These are phyloP conservation scores for Lasiosphaeria hispida DNA, from an alignment of 495 filamentous ascomycete species.

Conservation along the genomic window DNA sequence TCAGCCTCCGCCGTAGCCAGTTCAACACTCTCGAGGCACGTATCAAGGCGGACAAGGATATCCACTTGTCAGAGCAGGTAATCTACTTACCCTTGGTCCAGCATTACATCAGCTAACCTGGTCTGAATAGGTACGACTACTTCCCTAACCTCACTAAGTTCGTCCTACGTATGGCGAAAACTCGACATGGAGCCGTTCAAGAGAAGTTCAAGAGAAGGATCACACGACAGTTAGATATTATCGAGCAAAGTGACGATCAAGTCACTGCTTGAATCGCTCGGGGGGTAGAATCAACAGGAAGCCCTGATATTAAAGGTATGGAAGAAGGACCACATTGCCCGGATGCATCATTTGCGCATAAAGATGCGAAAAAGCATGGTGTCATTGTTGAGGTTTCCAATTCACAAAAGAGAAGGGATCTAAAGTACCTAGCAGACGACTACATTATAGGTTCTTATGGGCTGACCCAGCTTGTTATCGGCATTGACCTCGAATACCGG, in stretches of 20 bases:
- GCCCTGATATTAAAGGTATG: not conserved
- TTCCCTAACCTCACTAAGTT: not conserved
- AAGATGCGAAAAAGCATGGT: not conserved
- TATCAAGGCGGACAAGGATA: not conserved
- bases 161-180: not conserved
- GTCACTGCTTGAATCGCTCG: not conserved
- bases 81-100: not conserved
- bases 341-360: not conserved
- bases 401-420: not conserved
- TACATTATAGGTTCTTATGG: too few species aligned
- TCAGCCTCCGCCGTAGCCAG: not conserved
- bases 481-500: not conserved
- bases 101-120: not conserved
- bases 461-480: not conserved
- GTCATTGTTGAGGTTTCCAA: not conserved
- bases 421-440: too few species aligned
- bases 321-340: too few species aligned
- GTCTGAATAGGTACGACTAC: not conserved
- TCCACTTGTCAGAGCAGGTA: not conserved
- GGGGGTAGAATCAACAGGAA: not conserved
- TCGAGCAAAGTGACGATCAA: not conserved
- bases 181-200: not conserved
- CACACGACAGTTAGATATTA: not conserved
- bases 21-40: not conserved
- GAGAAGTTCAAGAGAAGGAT: not conserved